Percentiles rank a stretch among this genome's conserved stretches.
phyloP scores from a whole-genome alignment of 371 early-diverging fungal species.

The Actinomucor elegans region DNA sequence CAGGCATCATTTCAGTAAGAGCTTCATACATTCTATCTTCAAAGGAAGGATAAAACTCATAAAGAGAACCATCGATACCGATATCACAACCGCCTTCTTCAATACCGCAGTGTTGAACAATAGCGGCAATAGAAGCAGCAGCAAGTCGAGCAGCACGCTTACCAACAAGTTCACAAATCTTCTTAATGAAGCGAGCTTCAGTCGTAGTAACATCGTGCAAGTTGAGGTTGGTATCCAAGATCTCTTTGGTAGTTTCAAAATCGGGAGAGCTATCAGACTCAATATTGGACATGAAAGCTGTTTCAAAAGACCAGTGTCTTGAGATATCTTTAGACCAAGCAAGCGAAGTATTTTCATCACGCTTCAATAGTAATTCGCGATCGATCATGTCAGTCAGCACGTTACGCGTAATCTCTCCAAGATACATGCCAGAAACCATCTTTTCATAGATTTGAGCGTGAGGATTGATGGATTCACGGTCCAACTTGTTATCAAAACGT shows the following conservation, averaged over 20 bases:
- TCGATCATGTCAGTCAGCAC: constrained; percentile 81
- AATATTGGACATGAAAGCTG: constrained; percentile 90
- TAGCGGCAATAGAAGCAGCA: constrained; percentile 82
- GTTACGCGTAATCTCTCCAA: constrained; percentile 83
- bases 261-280: constrained; percentile 77
- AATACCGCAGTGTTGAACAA: constrained; percentile 68
- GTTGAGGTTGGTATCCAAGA: constrained; percentile 77
- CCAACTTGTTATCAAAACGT: constrained; percentile 62
- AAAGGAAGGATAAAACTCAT: constrained; percentile 91
- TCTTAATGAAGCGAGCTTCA: constrained; percentile 83
- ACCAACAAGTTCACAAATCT: constrained; percentile 85
- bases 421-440: constrained; percentile 80
- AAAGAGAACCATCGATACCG: constrained; percentile 94
- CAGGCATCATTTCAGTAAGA: constrained; percentile 54
- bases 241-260: constrained; percentile 63
- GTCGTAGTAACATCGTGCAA: constrained; percentile 62
- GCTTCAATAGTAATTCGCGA: constrained; percentile 72
- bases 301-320: constrained; percentile 81
- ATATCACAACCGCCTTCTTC: constrained; percentile 65
- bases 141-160: constrained; percentile 86
- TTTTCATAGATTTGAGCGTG: constrained; percentile 73
- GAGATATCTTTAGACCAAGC: constrained; percentile 67
- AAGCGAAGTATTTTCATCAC: constrained; percentile 37
- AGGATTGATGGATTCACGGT: constrained; percentile 62
- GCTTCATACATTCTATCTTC: constrained; percentile 77